These are phyloP conservation scores for Ophiocordyceps robertsii DNA, from an alignment of 2,329 filamentous ascomycete genomes.

Conservation along the genomic window DNA sequence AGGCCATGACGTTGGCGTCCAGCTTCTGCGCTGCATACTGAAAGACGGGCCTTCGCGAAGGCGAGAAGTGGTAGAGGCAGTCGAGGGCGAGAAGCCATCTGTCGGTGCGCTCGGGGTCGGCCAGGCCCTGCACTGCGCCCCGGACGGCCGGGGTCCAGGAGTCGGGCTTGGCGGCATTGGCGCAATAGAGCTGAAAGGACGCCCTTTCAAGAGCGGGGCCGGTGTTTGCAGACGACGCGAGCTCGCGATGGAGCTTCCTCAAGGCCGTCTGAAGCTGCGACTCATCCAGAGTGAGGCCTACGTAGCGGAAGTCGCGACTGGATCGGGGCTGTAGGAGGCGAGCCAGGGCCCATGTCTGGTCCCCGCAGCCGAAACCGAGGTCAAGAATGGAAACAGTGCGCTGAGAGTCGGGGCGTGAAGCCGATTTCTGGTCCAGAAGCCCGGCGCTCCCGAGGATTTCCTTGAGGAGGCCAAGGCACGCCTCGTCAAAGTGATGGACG, in stretches of 20 bases:
- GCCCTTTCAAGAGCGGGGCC: constrained; percentile 2
- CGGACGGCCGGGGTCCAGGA: constrained; percentile 21
- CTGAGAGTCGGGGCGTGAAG: not conserved
- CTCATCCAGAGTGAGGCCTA: constrained; percentile 37
- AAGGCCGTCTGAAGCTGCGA: constrained; percentile 27
- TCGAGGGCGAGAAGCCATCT: constrained; percentile 42
- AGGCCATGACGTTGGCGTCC: constrained; percentile 37
- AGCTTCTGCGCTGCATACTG: constrained; percentile 24
- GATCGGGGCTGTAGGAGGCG: constrained; percentile 9
- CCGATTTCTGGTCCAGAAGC: constrained; percentile 13
- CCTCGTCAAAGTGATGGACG: constrained; percentile 26
- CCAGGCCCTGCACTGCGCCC: constrained; percentile 13
- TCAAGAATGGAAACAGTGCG: constrained; percentile 29
- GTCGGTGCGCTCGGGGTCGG: constrained; percentile 13
- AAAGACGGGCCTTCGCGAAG: constrained; percentile 34
- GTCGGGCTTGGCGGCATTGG: constrained; percentile 32
- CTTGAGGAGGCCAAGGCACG: constrained; percentile 33
- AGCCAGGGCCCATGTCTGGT: constrained; percentile 36
- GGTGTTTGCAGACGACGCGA: constrained; percentile 2
- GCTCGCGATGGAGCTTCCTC: constrained; percentile 13
- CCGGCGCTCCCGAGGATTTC: constrained; percentile 30
- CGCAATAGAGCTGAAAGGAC: constrained; percentile 27
- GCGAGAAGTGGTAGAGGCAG: constrained; percentile 42
- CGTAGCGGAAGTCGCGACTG: constrained; percentile 25
- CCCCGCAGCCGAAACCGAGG: constrained; percentile 45